These are phyloP conservation scores for Crassisporium funariophilum DNA, from an alignment of 768 basidiomycete species.

Conservation along the genomic window DNA sequence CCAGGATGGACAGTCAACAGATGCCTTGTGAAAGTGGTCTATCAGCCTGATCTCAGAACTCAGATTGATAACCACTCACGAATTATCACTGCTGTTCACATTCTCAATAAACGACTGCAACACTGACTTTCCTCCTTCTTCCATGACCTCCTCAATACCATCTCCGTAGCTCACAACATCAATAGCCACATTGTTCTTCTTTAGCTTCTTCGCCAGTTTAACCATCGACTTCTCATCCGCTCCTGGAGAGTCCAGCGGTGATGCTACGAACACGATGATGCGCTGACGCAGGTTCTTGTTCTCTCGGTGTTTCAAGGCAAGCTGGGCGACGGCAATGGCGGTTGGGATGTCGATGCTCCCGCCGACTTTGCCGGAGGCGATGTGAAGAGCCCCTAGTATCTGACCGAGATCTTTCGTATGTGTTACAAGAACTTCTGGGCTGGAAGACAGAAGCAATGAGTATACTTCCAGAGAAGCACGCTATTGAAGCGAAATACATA, in stretches of 20 bases:
- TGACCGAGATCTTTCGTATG: conserved; percentile 95
- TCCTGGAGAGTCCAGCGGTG: conserved; percentile 70
- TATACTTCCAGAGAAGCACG: background rate
- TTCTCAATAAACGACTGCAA: conserved; percentile 84
- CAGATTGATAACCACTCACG: conserved; percentile 49
- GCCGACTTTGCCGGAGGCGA: conserved; percentile 68
- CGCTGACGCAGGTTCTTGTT: conserved; percentile 98
- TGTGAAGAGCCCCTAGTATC: conserved; percentile 78
- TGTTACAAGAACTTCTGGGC: conserved; percentile 95
- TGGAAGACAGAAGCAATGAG: conserved; percentile 31
- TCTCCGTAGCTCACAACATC: conserved; percentile 93
- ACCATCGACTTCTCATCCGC: conserved; percentile 81
- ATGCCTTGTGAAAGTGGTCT: conserved; percentile 54
- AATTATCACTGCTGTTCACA: conserved; percentile 81
- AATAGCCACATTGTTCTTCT: conserved; percentile 98
- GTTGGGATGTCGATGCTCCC: conserved; percentile 88
- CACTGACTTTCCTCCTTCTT: conserved; percentile 62
- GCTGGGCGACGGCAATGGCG: conserved; percentile 89
- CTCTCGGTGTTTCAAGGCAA: conserved; percentile 95
- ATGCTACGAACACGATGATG: conserved; percentile 92
- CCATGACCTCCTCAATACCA: conserved; percentile 70
- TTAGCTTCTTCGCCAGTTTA: conserved; percentile 93
- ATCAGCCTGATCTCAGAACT: background rate
- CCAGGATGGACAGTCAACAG: conserved; percentile 79
- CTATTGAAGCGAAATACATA: no score